These are phyloP conservation scores for Camelina hispida DNA, from an alignment of 345 rosid genomes.

Conservation along the genomic window DNA sequence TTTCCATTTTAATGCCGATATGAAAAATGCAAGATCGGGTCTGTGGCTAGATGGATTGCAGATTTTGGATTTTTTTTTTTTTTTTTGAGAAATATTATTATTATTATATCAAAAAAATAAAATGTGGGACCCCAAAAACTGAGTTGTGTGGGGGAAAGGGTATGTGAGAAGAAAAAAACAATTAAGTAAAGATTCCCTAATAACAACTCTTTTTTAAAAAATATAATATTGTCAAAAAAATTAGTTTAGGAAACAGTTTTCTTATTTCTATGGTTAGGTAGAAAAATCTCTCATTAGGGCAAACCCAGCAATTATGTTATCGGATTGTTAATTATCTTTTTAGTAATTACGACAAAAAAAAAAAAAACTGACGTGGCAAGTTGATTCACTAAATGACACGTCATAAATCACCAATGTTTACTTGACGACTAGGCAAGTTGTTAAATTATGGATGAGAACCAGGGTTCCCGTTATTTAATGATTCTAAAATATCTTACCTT, in stretches of 20 bases:
- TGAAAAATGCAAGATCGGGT: conserved; percentile 29
- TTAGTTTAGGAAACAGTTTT: not conserved
- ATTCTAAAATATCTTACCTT: not conserved
- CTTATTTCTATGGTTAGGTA: conserved; percentile 19
- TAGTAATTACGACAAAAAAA: not conserved
- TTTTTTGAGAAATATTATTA: not conserved
- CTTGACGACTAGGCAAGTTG: conserved; percentile 5
- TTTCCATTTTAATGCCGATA: conserved; percentile 25
- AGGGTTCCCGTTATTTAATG: not conserved
- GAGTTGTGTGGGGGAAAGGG: conserved; percentile 28
- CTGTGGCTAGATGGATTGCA: conserved; percentile 20
- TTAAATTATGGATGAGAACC: not conserved
- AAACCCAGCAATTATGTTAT: not conserved
- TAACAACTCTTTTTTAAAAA: not conserved
- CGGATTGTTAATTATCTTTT: not conserved
- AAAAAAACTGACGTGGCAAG: conserved; percentile 27
- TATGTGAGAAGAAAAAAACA: not conserved
- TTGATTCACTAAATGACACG: not conserved
- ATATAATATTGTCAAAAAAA: not conserved
- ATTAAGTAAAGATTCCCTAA: conserved; percentile 32
- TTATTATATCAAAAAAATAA: not conserved
- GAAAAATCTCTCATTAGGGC: conserved; percentile 12
- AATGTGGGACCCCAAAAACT: conserved; percentile 29
- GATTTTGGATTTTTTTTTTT: conserved; percentile 11
- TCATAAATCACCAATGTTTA: conserved; percentile 7